Evolutionary conservation across 345 rosid species (phyloP), one percentile per base, ranked within the genome.

Genomic region (Iberis pinnata): DNA sequence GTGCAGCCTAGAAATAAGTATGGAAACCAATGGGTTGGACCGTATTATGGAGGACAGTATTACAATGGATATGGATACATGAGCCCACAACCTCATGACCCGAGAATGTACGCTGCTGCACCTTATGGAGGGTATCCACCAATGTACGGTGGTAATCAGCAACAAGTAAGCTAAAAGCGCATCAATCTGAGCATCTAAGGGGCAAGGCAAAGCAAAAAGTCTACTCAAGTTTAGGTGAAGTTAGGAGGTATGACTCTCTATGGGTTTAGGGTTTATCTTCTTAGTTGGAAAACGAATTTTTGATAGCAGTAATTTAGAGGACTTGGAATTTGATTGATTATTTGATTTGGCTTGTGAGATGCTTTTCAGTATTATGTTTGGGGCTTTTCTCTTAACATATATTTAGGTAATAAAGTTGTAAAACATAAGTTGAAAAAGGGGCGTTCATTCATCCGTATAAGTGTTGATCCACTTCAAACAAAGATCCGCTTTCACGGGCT

Each of bases 41-140:
- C 83, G 6, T 85, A 81, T 61, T 83, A 83, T 0, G 90, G 93
- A 64, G 89, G 95, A 57, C 89, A 83, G 29, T 58, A 67, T 37
- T 92, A 81, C 62, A 89, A 83, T 57, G 88, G 95, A 13, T 88
- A 88, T 47, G 96, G 98, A 39, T 92, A 88, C 62, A 76, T 78
- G 51, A 4, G 81, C 43, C 86, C 83, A 10, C 80, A 80, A 32
- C 80, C 89, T 49, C 88, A 79, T 32, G 89, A 88, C 60, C 88
- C 93, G 12, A 71, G 75, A 65, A 80, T 81, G 83, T 92, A 92
- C 27, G 77, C 79, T 0, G 80, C 70, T 26, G 71, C 81, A 5
- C 72, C 83, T 54, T 88, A 90, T 53, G 89, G 87, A 10, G 79
- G 81, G 3, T 92, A 84, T 60, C 93, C 89, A 32, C 93, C 89